Percentiles rank a stretch among this genome's conserved stretches.
These are phyloP conservation scores for Gilbertella persicaria DNA, from an alignment of 371 early-diverging fungal genomes.

Conservation along the genomic window DNA sequence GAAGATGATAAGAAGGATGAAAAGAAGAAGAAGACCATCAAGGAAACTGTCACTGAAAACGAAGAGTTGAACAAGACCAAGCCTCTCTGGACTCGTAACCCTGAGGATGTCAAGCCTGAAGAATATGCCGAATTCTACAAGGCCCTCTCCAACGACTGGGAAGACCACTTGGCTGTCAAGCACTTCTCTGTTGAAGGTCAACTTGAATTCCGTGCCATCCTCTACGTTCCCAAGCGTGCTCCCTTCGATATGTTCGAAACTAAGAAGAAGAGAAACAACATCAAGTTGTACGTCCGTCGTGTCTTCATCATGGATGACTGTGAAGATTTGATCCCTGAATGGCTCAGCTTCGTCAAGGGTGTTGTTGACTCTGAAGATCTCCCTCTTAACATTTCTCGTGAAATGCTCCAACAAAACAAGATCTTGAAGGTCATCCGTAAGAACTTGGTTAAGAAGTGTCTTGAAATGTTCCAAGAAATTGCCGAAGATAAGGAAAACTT, in stretches of 20 bases:
- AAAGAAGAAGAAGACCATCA: constrained; percentile 69
- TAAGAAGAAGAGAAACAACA: constrained; percentile 71
- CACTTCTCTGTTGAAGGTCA: constrained; percentile 85
- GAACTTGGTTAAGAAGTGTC: constrained; percentile 78
- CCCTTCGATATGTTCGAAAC: constrained; percentile 66
- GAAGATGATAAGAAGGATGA: constrained; percentile 78
- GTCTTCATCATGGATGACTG: constrained; percentile 92
- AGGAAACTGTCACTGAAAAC: constrained; percentile 53
- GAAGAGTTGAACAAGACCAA: constrained; percentile 72
- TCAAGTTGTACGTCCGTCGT: constrained; percentile 84
- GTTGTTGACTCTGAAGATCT: constrained; percentile 86
- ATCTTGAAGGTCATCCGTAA: constrained; percentile 79
- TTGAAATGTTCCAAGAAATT: constrained; percentile 77
- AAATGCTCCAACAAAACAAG: constrained; percentile 82
- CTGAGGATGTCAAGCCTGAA: constrained; percentile 69
- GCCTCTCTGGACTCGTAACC: constrained; percentile 88
- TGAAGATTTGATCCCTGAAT: constrained; percentile 66
- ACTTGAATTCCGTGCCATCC: constrained; percentile 75
- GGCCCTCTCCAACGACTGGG: constrained; percentile 76
- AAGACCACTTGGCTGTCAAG: constrained; percentile 68
- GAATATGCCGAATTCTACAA: constrained; percentile 88
- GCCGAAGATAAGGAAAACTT: constrained; percentile 73
- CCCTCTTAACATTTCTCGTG: constrained; percentile 90
- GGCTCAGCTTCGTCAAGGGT: constrained; percentile 68
- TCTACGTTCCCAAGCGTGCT: constrained; percentile 79